These are phyloP conservation scores for Immersiporthe knoxdaviesiana DNA, from an alignment of 2,329 filamentous ascomycete genomes.

Conservation along the genomic window DNA sequence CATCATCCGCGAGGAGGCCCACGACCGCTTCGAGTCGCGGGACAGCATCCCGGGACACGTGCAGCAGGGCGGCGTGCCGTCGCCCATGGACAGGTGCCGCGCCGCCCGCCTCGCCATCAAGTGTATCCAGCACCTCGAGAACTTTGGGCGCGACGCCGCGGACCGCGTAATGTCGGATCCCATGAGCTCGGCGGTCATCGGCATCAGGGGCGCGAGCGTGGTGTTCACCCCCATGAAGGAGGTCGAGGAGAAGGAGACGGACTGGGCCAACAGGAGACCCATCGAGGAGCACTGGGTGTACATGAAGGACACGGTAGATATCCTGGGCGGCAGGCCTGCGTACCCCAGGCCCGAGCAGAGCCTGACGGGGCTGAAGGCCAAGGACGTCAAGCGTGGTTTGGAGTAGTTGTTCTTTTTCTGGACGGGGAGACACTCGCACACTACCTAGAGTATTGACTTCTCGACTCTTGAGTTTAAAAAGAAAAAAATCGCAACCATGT, in stretches of 20 bases:
- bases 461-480: slow-evolving; percentile 1
- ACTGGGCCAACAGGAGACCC: slow-evolving; percentile 89
- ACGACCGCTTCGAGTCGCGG: slow-evolving; percentile 88
- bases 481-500: neutral
- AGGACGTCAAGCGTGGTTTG: slow-evolving; percentile 63
- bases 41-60: slow-evolving; percentile 93
- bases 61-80: slow-evolving; percentile 90
- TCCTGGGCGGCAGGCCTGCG: slow-evolving; percentile 72
- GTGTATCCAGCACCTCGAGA: slow-evolving; percentile 89
- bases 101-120: slow-evolving; percentile 91
- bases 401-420: neutral
- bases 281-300: slow-evolving; percentile 83
- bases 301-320: slow-evolving; percentile 81
- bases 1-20: slow-evolving; percentile 92
- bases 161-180: slow-evolving; percentile 74
- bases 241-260: slow-evolving; percentile 83
- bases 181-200: slow-evolving; percentile 79
- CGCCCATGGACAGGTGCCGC: slow-evolving; percentile 92
- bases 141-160: slow-evolving; percentile 67
- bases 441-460: slow-evolving; percentile 6
- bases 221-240: slow-evolving; percentile 82
- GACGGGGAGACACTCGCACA: neutral
- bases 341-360: slow-evolving; percentile 54
- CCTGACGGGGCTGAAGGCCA: slow-evolving; percentile 57
- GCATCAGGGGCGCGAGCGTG: slow-evolving; percentile 86